Percentiles rank a stretch among this genome's conserved stretches.
Evolutionary conservation across 805 yeast species (phyloP).

Genomic region (Metschnikowia similis): DNA sequence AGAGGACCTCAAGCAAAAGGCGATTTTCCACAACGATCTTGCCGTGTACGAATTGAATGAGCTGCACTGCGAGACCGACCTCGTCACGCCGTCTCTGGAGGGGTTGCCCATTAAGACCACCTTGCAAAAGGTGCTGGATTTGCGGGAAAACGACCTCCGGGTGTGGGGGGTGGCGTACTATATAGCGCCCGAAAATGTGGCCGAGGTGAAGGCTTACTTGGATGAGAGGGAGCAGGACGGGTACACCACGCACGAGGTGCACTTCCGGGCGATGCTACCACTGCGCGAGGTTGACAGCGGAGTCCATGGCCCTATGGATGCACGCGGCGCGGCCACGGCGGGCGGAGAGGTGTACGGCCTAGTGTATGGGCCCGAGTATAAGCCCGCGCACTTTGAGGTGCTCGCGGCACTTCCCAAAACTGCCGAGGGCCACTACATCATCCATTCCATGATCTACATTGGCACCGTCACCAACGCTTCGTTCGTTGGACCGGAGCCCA

Average conservation of each 20-base stretch:
- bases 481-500: conserved; percentile 76
- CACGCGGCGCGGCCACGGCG: too few species aligned
- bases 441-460: conserved; percentile 67
- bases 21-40: conserved; percentile 41
- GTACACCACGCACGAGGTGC: conserved; percentile 64
- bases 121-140: conserved; percentile 10
- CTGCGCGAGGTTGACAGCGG: too few species aligned
- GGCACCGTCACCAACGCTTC: conserved; percentile 80
- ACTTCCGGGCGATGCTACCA: conserved; percentile 44
- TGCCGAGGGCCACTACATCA: conserved; percentile 35
- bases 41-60: conserved; percentile 25
- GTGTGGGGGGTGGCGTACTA: conserved; percentile 85
- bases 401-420: conserved; percentile 15
- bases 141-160: conserved; percentile 41
- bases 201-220: conserved; percentile 60
- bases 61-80: neutral
- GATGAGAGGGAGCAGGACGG: conserved; percentile 90
- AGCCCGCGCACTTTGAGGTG: conserved; percentile 4
- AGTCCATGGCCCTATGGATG: too few species aligned
- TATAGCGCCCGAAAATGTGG: conserved; percentile 60
- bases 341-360: conserved; percentile 4
- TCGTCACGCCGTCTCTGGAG: conserved; percentile 3
- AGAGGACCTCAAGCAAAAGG: conserved; percentile 44
- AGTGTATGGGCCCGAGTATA: neutral
- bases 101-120: conserved; percentile 2